Conservation (phyloP, 176 grass and related monocot species). For the Carex littledalei region DNA sequence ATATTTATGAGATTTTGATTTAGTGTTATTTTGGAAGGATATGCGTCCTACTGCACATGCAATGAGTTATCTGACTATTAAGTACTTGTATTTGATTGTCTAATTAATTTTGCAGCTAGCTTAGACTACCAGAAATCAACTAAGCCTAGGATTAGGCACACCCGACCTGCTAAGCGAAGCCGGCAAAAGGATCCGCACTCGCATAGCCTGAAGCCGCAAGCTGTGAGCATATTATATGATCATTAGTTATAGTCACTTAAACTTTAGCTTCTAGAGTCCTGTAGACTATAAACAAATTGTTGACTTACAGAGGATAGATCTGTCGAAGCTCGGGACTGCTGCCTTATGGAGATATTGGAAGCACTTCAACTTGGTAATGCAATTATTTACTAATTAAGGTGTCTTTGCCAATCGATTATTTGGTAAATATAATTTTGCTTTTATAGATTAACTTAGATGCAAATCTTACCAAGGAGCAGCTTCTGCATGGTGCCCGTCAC, state of each 20-base stretch:
- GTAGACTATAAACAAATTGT: constrained; percentile 5
- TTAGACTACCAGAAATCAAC: constrained; percentile 40
- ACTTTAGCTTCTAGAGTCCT: background rate
- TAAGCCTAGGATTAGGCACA: constrained; percentile 37
- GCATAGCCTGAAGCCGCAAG: constrained; percentile 25
- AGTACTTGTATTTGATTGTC: background rate
- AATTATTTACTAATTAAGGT: background rate
- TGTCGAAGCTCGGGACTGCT: constrained; percentile 40
- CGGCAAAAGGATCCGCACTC: constrained; percentile 22
- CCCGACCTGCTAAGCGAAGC: constrained; percentile 20
- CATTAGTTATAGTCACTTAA: background rate
- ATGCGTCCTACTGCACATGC: background rate
- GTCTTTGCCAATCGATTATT: background rate
- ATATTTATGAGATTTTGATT: background rate
- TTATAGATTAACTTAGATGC: constrained; percentile 32
- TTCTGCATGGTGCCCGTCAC: constrained; percentile 31
- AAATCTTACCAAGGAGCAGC: constrained; percentile 39
- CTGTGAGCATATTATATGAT: constrained; percentile 18
- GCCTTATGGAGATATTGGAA: constrained; percentile 51
- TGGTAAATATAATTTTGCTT: background rate
- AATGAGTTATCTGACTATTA: background rate
- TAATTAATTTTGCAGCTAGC: constrained; percentile 25
- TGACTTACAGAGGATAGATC: constrained; percentile 34
- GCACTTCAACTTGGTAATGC: constrained; percentile 47
- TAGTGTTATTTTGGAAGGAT: background rate